Evolutionary conservation across 2,329 filamentous ascomycete genomes (phyloP).

Genomic region (Colletotrichum euphorbiae): DNA sequence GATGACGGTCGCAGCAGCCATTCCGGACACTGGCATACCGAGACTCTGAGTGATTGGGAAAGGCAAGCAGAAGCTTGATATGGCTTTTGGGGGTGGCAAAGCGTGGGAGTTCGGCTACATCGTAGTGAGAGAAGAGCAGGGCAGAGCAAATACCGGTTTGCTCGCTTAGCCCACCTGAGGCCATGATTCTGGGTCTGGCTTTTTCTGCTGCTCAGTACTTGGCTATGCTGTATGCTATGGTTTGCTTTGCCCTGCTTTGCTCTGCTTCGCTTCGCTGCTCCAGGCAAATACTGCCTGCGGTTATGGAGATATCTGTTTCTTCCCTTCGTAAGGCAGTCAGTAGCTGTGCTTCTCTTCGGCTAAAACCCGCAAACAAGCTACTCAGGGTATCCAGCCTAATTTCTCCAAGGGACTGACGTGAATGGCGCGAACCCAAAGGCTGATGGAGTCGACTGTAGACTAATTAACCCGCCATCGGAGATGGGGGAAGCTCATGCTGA

Average conservation of each 20-base stretch:
- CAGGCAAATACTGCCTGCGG: neutral
- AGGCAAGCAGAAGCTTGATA: neutral
- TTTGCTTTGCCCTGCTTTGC: neutral
- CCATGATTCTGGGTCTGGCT: neutral
- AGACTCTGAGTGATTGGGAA: neutral
- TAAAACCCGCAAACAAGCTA: conserved; percentile 5
- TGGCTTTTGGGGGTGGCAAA: conserved; percentile 21
- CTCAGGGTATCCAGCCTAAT: neutral
- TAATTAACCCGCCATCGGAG: conserved; percentile 22
- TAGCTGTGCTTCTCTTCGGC: conserved; percentile 4
- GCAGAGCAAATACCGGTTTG: neutral
- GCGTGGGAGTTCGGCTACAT: conserved; percentile 13
- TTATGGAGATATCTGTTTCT: neutral
- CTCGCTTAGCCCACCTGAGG: too few relatives aligned
- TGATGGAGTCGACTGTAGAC: conserved; percentile 18
- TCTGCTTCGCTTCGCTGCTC: conserved; percentile 19
- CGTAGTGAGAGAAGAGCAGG: conserved; percentile 4
- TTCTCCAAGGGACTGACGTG: conserved; percentile 1
- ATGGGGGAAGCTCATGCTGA: conserved; percentile 8
- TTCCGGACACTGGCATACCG: neutral
- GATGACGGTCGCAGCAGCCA: conserved; percentile 1
- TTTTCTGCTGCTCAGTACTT: neutral
- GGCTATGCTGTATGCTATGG: too few relatives aligned
- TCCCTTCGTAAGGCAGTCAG: neutral
- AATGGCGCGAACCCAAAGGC: conserved; percentile 7